These are phyloP conservation scores for Colletotrichum sojae DNA, from an alignment of 2,329 filamentous ascomycete genomes.

Conservation along the genomic window DNA sequence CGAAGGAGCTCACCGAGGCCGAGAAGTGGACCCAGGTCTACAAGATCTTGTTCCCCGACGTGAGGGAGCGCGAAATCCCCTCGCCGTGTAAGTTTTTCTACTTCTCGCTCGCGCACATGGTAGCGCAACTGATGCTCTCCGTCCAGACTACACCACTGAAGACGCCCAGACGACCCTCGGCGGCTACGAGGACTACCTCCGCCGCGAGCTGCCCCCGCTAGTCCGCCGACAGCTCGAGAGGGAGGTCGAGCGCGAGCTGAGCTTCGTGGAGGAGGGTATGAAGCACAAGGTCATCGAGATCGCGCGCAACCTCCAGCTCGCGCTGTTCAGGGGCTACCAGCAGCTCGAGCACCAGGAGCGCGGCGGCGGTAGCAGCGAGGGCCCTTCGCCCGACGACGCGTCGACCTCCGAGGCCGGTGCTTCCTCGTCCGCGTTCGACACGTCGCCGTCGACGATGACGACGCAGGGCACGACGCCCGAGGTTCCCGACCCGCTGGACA, in stretches of 20 bases:
- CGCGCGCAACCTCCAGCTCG: slow-evolving; percentile 42
- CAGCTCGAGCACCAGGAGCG: slow-evolving; percentile 33
- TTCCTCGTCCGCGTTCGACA: background rate
- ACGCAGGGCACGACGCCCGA: slow-evolving; percentile 31
- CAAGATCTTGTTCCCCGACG: slow-evolving; percentile 53
- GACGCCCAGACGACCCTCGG: slow-evolving; percentile 43
- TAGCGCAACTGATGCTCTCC: no score
- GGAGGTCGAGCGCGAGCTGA: slow-evolving; percentile 46
- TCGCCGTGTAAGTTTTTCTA: slow-evolving; percentile 30
- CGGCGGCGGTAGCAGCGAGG: background rate
- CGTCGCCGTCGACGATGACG: slow-evolving; percentile 32
- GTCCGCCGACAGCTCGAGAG: slow-evolving; percentile 50
- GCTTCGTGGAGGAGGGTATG: slow-evolving; percentile 46
- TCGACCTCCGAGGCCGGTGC: background rate
- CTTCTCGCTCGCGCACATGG: background rate
- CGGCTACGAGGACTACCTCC: slow-evolving; percentile 47
- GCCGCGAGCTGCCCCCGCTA: slow-evolving; percentile 50
- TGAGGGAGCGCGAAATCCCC: slow-evolving; percentile 41
- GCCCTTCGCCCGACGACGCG: background rate
- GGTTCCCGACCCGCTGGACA: slow-evolving; percentile 31
- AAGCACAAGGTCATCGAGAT: slow-evolving; percentile 45
- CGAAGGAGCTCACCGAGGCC: slow-evolving; percentile 50
- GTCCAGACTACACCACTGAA: slow-evolving; percentile 51
- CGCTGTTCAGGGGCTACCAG: slow-evolving; percentile 43
- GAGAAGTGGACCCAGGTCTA: slow-evolving; percentile 57